These are phyloP conservation scores for Vanderwaltozyma tropicalis DNA, from an alignment of 805 yeast genomes.

Conservation along the genomic window DNA sequence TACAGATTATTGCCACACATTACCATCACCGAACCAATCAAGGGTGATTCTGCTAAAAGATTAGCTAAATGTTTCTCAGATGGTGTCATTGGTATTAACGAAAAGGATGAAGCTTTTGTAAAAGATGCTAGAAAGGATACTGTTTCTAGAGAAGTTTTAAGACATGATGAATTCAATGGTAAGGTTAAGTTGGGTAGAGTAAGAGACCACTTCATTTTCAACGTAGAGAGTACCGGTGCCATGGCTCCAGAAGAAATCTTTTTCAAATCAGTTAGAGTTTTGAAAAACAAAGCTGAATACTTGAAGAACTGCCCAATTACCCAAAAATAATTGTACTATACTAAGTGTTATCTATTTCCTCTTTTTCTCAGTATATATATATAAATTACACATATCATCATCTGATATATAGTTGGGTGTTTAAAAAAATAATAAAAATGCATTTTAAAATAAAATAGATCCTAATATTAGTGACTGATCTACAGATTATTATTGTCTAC, in stretches of 20 bases:
- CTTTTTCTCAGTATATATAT: too few relatives aligned
- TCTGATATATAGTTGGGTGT: neutral
- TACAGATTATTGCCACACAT: constrained; percentile 87
- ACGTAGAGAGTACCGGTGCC: constrained; percentile 92
- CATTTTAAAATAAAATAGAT: neutral
- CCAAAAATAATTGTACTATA: constrained; percentile 20
- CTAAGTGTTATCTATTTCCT: too few relatives aligned
- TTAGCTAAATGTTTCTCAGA: constrained; percentile 87
- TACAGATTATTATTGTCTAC: too few relatives aligned
- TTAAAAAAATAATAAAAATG: neutral
- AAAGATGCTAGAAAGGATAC: constrained; percentile 91
- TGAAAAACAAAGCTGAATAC: constrained; percentile 76
- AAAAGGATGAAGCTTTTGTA: constrained; percentile 62
- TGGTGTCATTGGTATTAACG: constrained; percentile 77
- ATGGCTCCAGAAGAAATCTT: constrained; percentile 96
- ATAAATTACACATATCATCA: neutral
- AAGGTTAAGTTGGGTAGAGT: constrained; percentile 85
- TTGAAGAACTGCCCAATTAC: constrained; percentile 70
- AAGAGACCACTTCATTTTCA: constrained; percentile 88
- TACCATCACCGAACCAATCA: constrained; percentile 61
- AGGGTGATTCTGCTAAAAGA: constrained; percentile 63
- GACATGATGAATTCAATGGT: constrained; percentile 84
- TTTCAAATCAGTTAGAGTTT: constrained; percentile 75
- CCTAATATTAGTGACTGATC: too few relatives aligned
- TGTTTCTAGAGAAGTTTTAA: constrained; percentile 89